Base-by-base conservation (phyloP, 371 early-diverging fungal genomes). In the Mucor piriformis region DNA sequence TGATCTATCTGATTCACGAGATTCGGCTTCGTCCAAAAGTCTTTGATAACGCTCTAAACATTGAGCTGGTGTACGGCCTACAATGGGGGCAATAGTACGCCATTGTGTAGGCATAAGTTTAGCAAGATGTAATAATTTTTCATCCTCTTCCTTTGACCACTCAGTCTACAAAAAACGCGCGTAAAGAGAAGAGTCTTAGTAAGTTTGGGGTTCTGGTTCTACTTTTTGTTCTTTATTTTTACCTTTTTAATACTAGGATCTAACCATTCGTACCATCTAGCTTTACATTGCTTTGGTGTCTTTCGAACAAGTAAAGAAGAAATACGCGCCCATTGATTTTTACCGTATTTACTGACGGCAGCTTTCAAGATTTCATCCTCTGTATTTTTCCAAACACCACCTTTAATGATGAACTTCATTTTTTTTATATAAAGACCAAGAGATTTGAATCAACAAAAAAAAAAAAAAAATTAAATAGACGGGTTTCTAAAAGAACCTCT, bases 21-120 rank as follows among this genome's bases (percentile, higher is more conserved):
- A 79, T 67, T 98, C 97, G 8, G 98, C 98, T 73, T 96, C 97
- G 63, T 97, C 97, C 61, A 98, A 77, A 48, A 98, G 86, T 66
- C 86, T 81, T 67, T 97, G 96, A 71, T 98, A 98, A 57, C 97
- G 79, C 67, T 96, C 97, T 59, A 98, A 73, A 76, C 99, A 98
- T 74, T 97, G 97, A n/a, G 95, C 90, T 3, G 99, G 91, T n/a
- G 99, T 96, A 38, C 99, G 85, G 3, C 98, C 99, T 25, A 98
- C 97, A 50, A 97, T 94, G 8, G 97, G 96, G 3, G 99, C 96
- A 64, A 97, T 97, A 2, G 99, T 98, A 50, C 97, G 85, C 98
- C 98, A 98, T 72, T 98, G 99, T 1, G 96, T 96, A n/a, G 98
- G 97, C 96, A 98, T 96, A 27, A 97, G 76, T 74, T 97, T 97